Evolutionary conservation across 192 early-diverging fungal species (phyloP), one percentile per base, ranked within the genome.

Genomic region (Coemansia erecta): DNA sequence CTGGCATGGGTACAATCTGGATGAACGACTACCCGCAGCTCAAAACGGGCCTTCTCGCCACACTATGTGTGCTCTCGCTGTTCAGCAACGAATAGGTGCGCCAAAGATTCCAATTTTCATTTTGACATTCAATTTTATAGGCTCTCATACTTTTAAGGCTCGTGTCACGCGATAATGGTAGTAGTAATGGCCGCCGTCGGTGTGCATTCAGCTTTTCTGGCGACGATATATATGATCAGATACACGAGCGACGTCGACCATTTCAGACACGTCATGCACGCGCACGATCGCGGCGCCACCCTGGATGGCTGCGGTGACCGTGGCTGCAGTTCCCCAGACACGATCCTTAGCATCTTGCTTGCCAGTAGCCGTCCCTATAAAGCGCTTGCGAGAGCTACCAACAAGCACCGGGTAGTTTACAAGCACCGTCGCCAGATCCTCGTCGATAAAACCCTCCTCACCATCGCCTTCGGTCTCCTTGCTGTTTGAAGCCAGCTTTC

Each of bases 1-100:
- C 94, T 18, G 96, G 97, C 51, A 95, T 95, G 88, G 88, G 94
- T 22, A 97, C 94, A 12, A 98, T 98, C 54, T 73, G 92, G 47
- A 89, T 98, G 86, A 97, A 95, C 68, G 94, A 97, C 61, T 96
- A 92, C 54, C 94, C 94, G 63, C 85, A 92, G 75, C 71, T 94
- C n/a, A 98, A 98, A 69, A 85, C 81, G 44, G 85, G 84, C 0
- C 80, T 97, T 19, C 69, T 97, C 57, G 89, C 83, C 22, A 84
- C 84, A 5, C 80, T 98, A 35, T 89, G 88, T 37, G 65, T 92
- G 31, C 70, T 89, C 56, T 87, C 85, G 26, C 68, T 94, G 60
- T 74, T 90, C 22, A 77, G 82, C 65, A 83, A 84, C 66, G 90
- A 89, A 70, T 89, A 70, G 55, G 13, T n/a, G n/a, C 9, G 14